Conservation (phyloP, 1,284 basidiomycete species). For the Cystobasidium slooffiae region DNA sequence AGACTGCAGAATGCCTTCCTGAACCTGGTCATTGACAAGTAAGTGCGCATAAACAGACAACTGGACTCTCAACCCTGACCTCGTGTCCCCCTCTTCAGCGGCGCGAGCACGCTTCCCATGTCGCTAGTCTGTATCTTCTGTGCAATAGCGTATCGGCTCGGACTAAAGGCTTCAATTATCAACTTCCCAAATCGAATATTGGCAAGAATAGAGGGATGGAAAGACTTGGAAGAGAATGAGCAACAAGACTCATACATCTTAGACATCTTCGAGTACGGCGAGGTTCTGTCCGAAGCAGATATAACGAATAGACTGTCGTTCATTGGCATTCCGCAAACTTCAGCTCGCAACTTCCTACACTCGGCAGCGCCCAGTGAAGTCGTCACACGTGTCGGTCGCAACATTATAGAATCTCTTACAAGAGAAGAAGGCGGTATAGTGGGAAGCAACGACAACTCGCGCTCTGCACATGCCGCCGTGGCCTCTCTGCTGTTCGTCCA, state of each 20-base stretch:
- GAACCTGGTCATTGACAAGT: conserved; percentile 62
- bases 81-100: neutral
- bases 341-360: conserved; percentile 51
- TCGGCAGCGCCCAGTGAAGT: conserved; percentile 36
- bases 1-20: conserved; percentile 65
- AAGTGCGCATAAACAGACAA: conserved; percentile 39
- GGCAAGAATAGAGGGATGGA: conserved; percentile 59
- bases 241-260: conserved; percentile 59
- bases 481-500: conserved; percentile 40
- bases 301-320: conserved; percentile 55
- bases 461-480: conserved; percentile 40
- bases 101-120: conserved; percentile 63
- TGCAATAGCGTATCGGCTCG: conserved; percentile 63
- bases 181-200: conserved; percentile 66
- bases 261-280: conserved; percentile 61
- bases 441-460: conserved; percentile 23
- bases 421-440: conserved; percentile 27
- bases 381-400: conserved; percentile 31
- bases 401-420: conserved; percentile 36
- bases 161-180: conserved; percentile 63
- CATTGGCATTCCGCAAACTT: conserved; percentile 52
- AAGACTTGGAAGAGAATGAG: neutral
- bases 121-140: conserved; percentile 67
- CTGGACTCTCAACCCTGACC: neutral
- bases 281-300: conserved; percentile 56